phyloP scores from a whole-genome alignment of 2,329 filamentous ascomycete genomes.

The Aspergillus pseudoglaucus region DNA sequence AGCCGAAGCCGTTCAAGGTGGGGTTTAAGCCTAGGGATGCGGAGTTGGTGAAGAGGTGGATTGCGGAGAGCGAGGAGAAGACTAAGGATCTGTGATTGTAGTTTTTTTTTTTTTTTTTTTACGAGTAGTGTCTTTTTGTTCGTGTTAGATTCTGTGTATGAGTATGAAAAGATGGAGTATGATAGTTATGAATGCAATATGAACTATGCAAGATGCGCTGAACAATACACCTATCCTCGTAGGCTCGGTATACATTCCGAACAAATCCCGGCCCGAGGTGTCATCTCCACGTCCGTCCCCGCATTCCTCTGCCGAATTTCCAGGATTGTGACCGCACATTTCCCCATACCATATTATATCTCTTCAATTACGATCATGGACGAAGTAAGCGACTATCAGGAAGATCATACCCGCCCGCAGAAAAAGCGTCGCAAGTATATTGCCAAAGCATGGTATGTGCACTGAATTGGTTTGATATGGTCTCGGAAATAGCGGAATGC shows the following conservation, averaged over 20 bases:
- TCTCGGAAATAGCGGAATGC: too few relatives aligned
- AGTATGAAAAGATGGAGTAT: not conserved
- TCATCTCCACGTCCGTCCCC: not conserved
- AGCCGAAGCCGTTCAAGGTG: conserved; percentile 59
- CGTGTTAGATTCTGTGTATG: not conserved
- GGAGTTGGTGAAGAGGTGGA: conserved; percentile 45
- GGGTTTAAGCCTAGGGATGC: conserved; percentile 47
- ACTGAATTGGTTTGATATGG: not conserved
- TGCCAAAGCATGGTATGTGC: conserved; percentile 54
- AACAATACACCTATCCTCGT: too few relatives aligned
- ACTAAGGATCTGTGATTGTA: conserved; percentile 40
- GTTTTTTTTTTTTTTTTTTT: not conserved
- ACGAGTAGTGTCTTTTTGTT: not conserved
- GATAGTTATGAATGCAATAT: too few relatives aligned
- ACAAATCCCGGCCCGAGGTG: not conserved
- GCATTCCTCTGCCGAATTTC: not conserved
- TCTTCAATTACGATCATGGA: not conserved
- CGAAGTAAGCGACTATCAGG: not conserved
- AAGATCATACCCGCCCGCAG: conserved; percentile 34
- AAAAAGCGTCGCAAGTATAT: conserved; percentile 59
- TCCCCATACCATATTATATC: not conserved
- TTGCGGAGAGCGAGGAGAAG: conserved; percentile 46
- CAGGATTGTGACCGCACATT: too few relatives aligned
- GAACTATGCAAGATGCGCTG: too few relatives aligned
- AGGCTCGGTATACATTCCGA: not conserved